Base-by-base conservation (phyloP, 192 early-diverging fungal genomes). In the Rhizophagus prolifer region DNA sequence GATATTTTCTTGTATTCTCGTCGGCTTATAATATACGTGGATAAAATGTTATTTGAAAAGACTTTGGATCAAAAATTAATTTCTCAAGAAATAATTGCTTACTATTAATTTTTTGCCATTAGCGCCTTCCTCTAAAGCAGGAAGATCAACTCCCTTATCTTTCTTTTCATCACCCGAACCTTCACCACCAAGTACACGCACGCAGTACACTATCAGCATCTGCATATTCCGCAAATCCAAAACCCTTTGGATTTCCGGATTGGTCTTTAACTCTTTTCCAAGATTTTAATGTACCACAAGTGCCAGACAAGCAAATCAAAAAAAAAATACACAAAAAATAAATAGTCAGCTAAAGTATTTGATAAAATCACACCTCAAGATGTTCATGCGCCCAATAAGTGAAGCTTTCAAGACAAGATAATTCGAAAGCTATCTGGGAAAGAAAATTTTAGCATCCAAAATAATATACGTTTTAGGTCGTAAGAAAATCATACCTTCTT, bases 141-240 rank as follows among this genome's bases (percentile, higher is more conserved):
- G 79, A 23, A 88, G 65, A 12, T 79, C 78, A 13, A 87, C 74
- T 10, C 84, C 84, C 60, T 76, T 76, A 36, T 76, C 75, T 64
- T 68, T 76, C 23, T 59, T 76, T 8, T 76, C 75, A 19, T 83
- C 78, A 0, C 69, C 47, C 1, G 77, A 66, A 13, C 86, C 90
- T 77, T 91, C 90, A 41, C 89, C 91, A 34, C 88, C 88, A 62
- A 94, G 50, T 1, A 93, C 83, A 46, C 90, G 91, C 91, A 26
- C 90, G 80, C 34, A 91, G 68, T 6, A 92, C 82, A 64, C 86
- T 85, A 44, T 92, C 90, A 12, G 90, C 81, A 66, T 91, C 80
- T 6, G 83, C 87, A 80, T 91, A 95, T 58, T 89, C 88, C 62
- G 89, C 89, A 79, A 95, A 93, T 4, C 92, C 92, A 83, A 92